Evolutionary conservation across 345 rosid genomes (phyloP), one percentile per base, ranked within the genome.

Genomic region (Carallia pectinifolia): DNA sequence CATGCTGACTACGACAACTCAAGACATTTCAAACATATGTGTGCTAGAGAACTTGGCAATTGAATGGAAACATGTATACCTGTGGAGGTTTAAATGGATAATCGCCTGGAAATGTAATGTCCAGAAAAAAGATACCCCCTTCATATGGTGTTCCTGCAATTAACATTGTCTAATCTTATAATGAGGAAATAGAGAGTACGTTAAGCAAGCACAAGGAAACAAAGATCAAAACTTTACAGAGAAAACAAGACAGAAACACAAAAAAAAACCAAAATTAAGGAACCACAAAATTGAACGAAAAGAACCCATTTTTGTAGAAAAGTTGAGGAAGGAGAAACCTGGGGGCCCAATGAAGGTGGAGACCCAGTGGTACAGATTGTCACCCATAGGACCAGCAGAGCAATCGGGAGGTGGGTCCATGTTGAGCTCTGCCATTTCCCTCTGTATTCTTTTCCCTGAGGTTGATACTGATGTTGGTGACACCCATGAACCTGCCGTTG

Each of bases 41-140:
- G 37, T n/a, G 6, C 6, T 8, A 2, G 6, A 23, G 17, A 37
- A 53, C 36, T 4, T 23, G 15, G 6, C 39, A 27, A 19, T 53
- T 7, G 19, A 30, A 30, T 33, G 69, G 15, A n/a, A 29, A 15
- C 19, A 1, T 58, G 53, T 39, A 38, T 73, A 90, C 99, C 99
- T 84, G 82, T 36, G 97, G 99, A 58, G 99, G 97, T 62, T 88
- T 85, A 73, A 92, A 90, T 34, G 99, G 99, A 80, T 95, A 92
- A 79, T 90, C 97, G 70, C 71, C 61, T 0, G 97, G 97, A 72
- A 95, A 92, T 29, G 73, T 79, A 23, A 92, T 79, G 80, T 95
- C 93, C 7, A 92, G 82, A 66, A 95, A 92, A 81, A 84, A 95
- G 62, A 92, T 84, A 30, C 99, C 99, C 13, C 92, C 97, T 80